Percentiles rank a stretch among this genome's conserved stretches.
phyloP scores from a whole-genome alignment of 345 rosid species.

The Populus nigra region DNA sequence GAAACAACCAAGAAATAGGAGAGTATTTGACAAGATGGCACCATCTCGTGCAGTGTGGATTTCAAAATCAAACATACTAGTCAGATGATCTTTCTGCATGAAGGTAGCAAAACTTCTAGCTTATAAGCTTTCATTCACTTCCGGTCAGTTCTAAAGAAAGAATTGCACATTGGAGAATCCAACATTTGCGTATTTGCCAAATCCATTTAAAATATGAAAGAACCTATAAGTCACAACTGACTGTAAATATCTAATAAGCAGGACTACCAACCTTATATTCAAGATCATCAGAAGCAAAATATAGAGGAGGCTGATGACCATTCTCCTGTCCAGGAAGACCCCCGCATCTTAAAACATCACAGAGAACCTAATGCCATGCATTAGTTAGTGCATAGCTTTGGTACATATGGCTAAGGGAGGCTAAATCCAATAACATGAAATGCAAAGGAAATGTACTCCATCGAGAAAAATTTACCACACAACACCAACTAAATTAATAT shows the following conservation, averaged over 20 bases:
- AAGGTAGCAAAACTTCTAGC: not conserved
- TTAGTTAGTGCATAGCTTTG: slow-evolving; percentile 6
- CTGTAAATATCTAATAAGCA: not conserved
- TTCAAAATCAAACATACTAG: not conserved
- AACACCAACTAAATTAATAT: not conserved
- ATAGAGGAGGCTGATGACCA: slow-evolving; percentile 38
- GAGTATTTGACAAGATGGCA: not conserved
- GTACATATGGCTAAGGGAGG: not conserved
- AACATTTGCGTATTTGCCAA: not conserved
- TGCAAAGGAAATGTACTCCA: not conserved
- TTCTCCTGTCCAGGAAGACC: slow-evolving; percentile 36
- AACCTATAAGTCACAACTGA: not conserved
- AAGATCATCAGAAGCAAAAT: slow-evolving; percentile 55
- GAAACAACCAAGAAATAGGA: not conserved
- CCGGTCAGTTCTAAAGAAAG: not conserved
- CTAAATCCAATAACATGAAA: slow-evolving; percentile 2
- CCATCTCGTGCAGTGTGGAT: not conserved
- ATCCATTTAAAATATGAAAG: not conserved
- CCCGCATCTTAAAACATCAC: slow-evolving; percentile 45
- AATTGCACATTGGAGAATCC: not conserved
- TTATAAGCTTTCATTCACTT: not conserved
- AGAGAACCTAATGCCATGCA: slow-evolving; percentile 34
- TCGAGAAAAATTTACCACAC: not conserved
- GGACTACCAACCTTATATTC: slow-evolving; percentile 42
- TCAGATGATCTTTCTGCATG: not conserved